Evolutionary conservation across 2,329 filamentous ascomycete genomes (phyloP).

Genomic region (Diaporthe velutina): DNA sequence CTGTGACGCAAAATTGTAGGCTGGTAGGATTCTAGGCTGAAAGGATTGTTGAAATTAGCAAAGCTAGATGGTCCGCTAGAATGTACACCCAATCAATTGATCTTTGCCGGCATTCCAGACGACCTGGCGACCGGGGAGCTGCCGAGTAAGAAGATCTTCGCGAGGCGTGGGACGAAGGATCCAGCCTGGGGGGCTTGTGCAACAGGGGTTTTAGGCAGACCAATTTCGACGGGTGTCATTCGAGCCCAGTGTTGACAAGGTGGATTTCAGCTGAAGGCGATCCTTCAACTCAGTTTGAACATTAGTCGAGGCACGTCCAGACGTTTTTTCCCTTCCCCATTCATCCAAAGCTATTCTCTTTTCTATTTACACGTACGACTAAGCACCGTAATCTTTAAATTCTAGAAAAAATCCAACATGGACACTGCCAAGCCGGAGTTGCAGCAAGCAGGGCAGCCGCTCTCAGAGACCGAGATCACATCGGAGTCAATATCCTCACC

Average conservation of each 20-base stretch:
- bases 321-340: background rate
- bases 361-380: background rate
- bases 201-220: slow-evolving; percentile 26
- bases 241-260: background rate
- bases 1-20: background rate
- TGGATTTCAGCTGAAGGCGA: slow-evolving; percentile 23
- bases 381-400: background rate
- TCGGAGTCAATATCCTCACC: background rate
- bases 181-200: slow-evolving; percentile 3
- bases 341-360: background rate
- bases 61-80: background rate
- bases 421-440: background rate
- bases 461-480: background rate
- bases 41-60: slow-evolving; percentile 7
- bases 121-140: background rate
- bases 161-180: slow-evolving; percentile 27
- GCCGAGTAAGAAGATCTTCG: slow-evolving; percentile 20
- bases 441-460: background rate
- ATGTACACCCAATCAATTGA: background rate
- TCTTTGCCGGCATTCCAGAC: background rate
- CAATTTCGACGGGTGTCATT: slow-evolving; percentile 14
- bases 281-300: background rate
- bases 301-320: slow-evolving; percentile 1
- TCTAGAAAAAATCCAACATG: background rate
- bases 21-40: background rate